phyloP scores from a whole-genome alignment of 2,329 filamentous ascomycete genomes.

The Fusarium marasasianum region DNA sequence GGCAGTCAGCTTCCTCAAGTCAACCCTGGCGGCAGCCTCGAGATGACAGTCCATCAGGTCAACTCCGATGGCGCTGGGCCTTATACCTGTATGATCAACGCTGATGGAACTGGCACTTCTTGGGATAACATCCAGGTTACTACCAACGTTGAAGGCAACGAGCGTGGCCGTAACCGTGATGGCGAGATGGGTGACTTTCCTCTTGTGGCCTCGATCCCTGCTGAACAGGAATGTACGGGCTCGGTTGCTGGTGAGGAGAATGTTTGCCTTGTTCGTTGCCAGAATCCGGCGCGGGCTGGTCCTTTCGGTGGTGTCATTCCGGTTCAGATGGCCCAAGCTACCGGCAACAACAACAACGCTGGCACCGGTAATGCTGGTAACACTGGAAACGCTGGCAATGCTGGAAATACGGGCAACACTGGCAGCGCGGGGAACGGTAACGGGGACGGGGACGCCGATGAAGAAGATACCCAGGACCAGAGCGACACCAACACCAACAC shows the following conservation, averaged over 20 bases:
- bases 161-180: conserved; percentile 10
- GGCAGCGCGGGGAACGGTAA: too few species aligned
- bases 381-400: background rate
- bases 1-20: conserved; percentile 68
- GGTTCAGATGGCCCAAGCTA: background rate
- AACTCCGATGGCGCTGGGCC: conserved; percentile 53
- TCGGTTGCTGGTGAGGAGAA: conserved; percentile 6
- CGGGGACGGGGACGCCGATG: background rate
- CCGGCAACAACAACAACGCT: background rate
- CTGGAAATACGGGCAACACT: background rate
- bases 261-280: conserved; percentile 13
- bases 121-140: conserved; percentile 2
- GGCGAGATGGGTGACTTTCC: background rate
- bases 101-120: conserved; percentile 58
- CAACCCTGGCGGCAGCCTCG: conserved; percentile 62
- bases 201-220: conserved; percentile 6
- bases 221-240: conserved; percentile 1
- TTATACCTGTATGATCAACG: conserved; percentile 72
- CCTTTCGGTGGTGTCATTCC: conserved; percentile 14
- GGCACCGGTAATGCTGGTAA: background rate
- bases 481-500: background rate
- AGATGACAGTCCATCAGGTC: conserved; percentile 62
- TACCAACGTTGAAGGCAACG: background rate
- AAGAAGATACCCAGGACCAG: background rate
- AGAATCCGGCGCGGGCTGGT: conserved; percentile 10